Percentiles rank a stretch among this genome's conserved stretches.
Conservation (phyloP, 176 grass and related monocot genomes). For the Oryza brachyantha region DNA sequence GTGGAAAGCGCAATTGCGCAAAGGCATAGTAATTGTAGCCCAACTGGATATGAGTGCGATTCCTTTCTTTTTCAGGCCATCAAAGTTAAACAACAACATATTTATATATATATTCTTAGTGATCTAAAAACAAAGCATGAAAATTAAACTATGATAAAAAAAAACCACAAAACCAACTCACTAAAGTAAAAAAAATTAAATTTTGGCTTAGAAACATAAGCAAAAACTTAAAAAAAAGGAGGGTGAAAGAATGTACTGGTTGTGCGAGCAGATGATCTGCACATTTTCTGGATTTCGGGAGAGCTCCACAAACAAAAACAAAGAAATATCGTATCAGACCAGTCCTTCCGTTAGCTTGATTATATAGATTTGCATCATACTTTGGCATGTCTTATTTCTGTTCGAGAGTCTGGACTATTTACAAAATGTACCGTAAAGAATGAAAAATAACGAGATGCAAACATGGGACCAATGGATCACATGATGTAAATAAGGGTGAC, state of each 20-base stretch:
- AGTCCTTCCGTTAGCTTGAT: slow-evolving; percentile 19
- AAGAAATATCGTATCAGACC: slow-evolving; percentile 7
- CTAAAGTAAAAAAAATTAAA: too few relatives aligned
- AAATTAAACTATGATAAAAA: too few relatives aligned
- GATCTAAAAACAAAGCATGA: too few relatives aligned
- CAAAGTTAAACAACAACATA: too few relatives aligned
- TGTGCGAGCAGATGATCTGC: neutral
- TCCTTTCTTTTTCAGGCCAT: too few relatives aligned
- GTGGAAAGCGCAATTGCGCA: neutral
- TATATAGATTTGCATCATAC: slow-evolving; percentile 17
- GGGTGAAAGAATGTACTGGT: too few relatives aligned
- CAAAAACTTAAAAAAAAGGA: too few relatives aligned
- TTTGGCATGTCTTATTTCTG: slow-evolving; percentile 39
- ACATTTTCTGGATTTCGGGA: neutral
- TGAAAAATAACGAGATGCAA: slow-evolving; percentile 29
- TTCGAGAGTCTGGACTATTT: slow-evolving; percentile 50
- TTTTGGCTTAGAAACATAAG: too few relatives aligned
- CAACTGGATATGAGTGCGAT: too few relatives aligned
- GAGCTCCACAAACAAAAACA: neutral
- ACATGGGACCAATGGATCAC: slow-evolving; percentile 23
- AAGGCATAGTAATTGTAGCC: too few relatives aligned
- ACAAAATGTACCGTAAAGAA: slow-evolving; percentile 50
- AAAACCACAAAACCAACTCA: too few relatives aligned
- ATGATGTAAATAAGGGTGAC: slow-evolving; percentile 12
- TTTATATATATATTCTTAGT: too few relatives aligned